Evolutionary conservation across 257 asterid species (phyloP).

Genomic region (Solanum sejunctum): DNA sequence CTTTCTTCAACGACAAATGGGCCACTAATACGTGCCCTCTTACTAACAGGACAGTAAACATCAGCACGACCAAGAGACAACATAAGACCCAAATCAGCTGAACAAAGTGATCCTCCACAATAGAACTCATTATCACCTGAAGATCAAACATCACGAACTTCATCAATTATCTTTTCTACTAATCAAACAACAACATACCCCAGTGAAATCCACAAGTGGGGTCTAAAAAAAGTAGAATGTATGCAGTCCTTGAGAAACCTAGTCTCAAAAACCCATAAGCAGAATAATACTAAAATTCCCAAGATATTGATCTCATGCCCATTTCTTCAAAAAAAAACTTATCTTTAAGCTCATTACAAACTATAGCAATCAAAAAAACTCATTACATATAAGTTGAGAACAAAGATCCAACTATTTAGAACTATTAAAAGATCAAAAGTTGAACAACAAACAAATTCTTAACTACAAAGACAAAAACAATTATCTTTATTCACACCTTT

Average conservation of each 20-base stretch:
- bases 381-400: not conserved
- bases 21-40: conserved; percentile 52
- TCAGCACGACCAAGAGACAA: conserved; percentile 55
- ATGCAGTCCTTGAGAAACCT: no score
- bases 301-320: not conserved
- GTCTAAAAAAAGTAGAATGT: no score
- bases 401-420: not conserved
- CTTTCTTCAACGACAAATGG: conserved; percentile 22
- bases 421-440: not conserved
- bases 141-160: not conserved
- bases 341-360: not conserved
- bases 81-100: conserved; percentile 53
- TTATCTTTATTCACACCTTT: not conserved
- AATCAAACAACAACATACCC: not conserved
- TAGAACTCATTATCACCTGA: conserved; percentile 72
- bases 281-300: not conserved
- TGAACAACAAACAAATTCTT: not conserved
- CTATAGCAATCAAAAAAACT: not conserved
- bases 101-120: conserved; percentile 29
- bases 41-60: conserved; percentile 58
- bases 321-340: not conserved
- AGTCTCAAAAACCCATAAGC: no score
- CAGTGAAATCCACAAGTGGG: no score
- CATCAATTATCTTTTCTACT: not conserved
- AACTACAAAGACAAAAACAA: not conserved